These are phyloP conservation scores for Fomitopsis pinicola DNA, from an alignment of 1,284 basidiomycete species.

Conservation along the genomic window DNA sequence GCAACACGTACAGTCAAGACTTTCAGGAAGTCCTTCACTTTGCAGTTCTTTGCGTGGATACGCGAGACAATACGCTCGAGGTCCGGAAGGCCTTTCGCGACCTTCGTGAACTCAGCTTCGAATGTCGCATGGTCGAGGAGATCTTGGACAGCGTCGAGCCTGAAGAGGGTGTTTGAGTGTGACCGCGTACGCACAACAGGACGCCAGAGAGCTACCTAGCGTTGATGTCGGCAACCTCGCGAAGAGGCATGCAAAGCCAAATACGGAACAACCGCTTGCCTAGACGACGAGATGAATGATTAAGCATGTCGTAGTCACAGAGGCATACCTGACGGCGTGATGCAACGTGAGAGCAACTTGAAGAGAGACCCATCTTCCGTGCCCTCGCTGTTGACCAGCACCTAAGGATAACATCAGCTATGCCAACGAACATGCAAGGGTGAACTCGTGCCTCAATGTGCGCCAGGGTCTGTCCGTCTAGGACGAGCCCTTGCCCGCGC, in stretches of 20 bases:
- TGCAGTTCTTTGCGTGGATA: constrained; percentile 88
- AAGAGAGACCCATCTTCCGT: constrained; percentile 86
- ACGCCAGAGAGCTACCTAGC: constrained; percentile 51
- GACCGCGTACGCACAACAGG: background rate
- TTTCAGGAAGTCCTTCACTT: constrained; percentile 81
- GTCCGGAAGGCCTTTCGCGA: constrained; percentile 84
- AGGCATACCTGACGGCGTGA: constrained; percentile 81
- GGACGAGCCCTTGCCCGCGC: constrained; percentile 73
- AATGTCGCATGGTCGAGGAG: constrained; percentile 77
- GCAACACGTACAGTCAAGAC: constrained; percentile 60
- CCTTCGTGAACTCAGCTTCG: constrained; percentile 66
- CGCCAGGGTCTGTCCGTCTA: constrained; percentile 92
- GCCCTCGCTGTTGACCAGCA: constrained; percentile 89
- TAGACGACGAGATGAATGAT: constrained; percentile 23
- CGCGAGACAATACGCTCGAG: constrained; percentile 91
- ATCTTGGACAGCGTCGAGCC: constrained; percentile 90
- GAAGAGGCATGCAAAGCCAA: constrained; percentile 90
- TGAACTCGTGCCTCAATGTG: constrained; percentile 73
- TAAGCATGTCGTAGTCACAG: background rate
- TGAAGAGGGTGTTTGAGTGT: constrained; percentile 26
- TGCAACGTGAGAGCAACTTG: constrained; percentile 78
- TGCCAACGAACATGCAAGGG: background rate
- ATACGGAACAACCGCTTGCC: constrained; percentile 91
- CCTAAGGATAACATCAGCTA: constrained; percentile 26
- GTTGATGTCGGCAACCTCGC: constrained; percentile 80